Evolutionary conservation across 805 yeast genomes (phyloP), one percentile per base, ranked within the genome.

Genomic region (Komagataella phaffii): DNA sequence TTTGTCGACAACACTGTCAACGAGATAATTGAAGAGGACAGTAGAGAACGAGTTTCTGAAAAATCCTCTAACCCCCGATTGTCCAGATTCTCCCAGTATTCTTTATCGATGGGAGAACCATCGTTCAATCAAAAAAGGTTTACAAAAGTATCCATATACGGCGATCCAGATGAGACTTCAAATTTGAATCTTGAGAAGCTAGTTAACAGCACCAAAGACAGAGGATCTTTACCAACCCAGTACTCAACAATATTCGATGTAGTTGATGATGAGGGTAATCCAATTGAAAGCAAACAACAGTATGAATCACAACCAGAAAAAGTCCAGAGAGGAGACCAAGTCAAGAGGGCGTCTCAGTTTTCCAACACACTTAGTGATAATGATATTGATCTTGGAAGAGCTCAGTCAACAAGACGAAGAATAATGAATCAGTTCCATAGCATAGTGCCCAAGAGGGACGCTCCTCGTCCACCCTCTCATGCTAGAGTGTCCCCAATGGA

Each of bases 1-100:
- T 17, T 62, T 47, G 65, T 61, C 2, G 59, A 57, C 52, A 54
- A 55, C 40, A 54, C 47, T 46, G 49, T 17, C 45, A 24, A 30
- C 3, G 47, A 45, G 30, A 30, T 21, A 12, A 45, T 49, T 14
- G 19, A 30, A 14, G 40, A 40, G n/a, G 49, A 50, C 14, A 18
- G 19, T 8, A 46, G 44, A 21, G 19, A 24, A 17, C 21, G 24
- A 7, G 17, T 24, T 8, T 45, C 19, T 14, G 36, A 46, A 23
- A 44, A 49, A 14, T 8, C n/a, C 17, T 49, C 18, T 43, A 18
- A 45, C 45, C 17, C 17, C 30, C n/a, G 46, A 53, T 45, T 36
- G 50, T 12, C 23, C 36, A 43, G 23, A 44, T 17, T 18, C n/a
- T 46, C 51, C 10, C 51, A 58, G 43, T 45, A 49, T 6, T 61